Evolutionary conservation across 805 yeast genomes (phyloP).

Genomic region (Starmerella davenportii): DNA sequence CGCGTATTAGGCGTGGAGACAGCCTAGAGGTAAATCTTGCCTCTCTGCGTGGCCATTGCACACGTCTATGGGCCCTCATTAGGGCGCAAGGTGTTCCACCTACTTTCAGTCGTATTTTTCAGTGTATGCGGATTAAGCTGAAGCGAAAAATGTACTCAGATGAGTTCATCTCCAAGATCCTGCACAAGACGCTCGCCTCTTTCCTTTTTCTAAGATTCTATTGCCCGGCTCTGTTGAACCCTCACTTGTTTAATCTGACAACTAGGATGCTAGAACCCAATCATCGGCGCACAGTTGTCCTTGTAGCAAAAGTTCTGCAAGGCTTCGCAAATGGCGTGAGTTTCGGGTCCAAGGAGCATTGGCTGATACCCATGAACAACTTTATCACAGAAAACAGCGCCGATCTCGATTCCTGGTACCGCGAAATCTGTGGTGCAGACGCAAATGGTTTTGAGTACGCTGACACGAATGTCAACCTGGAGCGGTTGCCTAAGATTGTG

Average conservation of each 20-base stretch:
- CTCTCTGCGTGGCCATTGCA: constrained; percentile 30
- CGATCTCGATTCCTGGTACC: constrained; percentile 53
- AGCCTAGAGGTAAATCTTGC: constrained; percentile 30
- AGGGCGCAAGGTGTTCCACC: constrained; percentile 14
- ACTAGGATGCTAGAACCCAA: constrained; percentile 52
- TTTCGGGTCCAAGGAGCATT: constrained; percentile 74
- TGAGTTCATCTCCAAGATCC: constrained; percentile 10
- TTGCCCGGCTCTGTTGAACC: constrained; percentile 84
- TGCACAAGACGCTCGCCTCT: constrained; percentile 63
- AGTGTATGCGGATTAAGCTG: constrained; percentile 9
- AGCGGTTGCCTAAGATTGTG: constrained; percentile 3
- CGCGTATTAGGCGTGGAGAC: constrained; percentile 28
- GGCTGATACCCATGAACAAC: constrained; percentile 48
- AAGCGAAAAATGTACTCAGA: constrained; percentile 2
- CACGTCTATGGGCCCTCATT: constrained; percentile 15
- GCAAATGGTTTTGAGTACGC: neutral
- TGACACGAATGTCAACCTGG: neutral
- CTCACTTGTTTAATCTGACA: constrained; percentile 62
- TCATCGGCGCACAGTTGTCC: constrained; percentile 59
- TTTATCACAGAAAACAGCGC: constrained; percentile 41
- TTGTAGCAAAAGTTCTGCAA: constrained; percentile 57
- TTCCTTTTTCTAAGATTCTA: constrained; percentile 68
- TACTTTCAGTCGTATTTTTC: constrained; percentile 14
- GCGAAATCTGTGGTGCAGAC: constrained; percentile 34
- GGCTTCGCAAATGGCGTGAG: constrained; percentile 58